Percentiles rank a stretch among this genome's conserved stretches.
phyloP scores from a whole-genome alignment of 2,329 filamentous ascomycete genomes.

The Diaporthe caulivora region DNA sequence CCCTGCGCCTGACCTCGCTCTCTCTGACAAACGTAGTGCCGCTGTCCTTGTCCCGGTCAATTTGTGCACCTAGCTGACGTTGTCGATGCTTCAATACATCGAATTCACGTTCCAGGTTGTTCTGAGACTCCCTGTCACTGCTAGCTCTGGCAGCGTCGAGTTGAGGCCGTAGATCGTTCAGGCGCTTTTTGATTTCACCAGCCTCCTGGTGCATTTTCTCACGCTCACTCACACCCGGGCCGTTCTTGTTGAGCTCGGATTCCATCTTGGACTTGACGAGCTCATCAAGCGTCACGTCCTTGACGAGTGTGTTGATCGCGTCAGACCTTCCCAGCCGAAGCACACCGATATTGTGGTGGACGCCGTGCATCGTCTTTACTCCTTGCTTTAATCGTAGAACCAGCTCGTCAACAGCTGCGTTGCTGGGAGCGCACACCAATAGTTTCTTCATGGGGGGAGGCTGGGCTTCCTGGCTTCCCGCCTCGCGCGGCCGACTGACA shows the following conservation, averaged over 20 bases:
- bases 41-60: conserved; percentile 88
- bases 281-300: conserved; percentile 93
- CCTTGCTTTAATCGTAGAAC: conserved; percentile 93
- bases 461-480: conserved; percentile 50
- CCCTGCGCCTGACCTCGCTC: conserved; percentile 85
- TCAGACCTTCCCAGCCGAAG: conserved; percentile 92
- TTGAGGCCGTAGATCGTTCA: conserved; percentile 77
- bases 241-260: conserved; percentile 68
- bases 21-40: conserved; percentile 86
- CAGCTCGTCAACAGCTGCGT: conserved; percentile 95
- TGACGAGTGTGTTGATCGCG: conserved; percentile 89
- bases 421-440: conserved; percentile 97
- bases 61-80: conserved; percentile 79
- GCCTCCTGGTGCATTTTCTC: conserved; percentile 75
- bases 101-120: conserved; percentile 79
- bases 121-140: conserved; percentile 60
- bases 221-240: conserved; percentile 63
- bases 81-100: conserved; percentile 83
- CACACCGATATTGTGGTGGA: conserved; percentile 82
- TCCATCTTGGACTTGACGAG: conserved; percentile 82
- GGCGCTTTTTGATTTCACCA: conserved; percentile 78
- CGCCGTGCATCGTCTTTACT: conserved; percentile 81
- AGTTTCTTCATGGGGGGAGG: conserved; percentile 77
- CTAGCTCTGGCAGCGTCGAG: conserved; percentile 75
- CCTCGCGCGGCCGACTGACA: conserved; percentile 55